These are phyloP conservation scores for Boletus coccyginus DNA, from an alignment of 768 basidiomycete genomes.

Conservation along the genomic window DNA sequence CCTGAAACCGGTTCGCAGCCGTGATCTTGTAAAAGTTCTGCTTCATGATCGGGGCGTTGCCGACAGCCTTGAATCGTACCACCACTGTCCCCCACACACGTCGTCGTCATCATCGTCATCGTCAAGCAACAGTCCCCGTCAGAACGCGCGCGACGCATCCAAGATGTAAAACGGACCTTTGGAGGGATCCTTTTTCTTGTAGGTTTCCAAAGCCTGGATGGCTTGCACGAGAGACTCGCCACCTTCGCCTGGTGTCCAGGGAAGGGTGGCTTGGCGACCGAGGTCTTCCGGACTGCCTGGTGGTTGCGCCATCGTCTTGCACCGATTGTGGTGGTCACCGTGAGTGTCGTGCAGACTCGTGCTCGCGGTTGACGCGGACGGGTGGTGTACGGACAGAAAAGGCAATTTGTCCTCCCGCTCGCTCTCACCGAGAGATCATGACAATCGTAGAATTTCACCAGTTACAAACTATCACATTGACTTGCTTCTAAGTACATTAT, in stretches of 20 bases:
- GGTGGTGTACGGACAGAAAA: conserved; percentile 5
- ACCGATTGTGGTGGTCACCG: conserved; percentile 5
- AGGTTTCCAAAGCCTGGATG: conserved; percentile 73
- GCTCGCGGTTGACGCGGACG: too few species aligned
- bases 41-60: conserved; percentile 98
- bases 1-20: conserved; percentile 89
- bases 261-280: conserved; percentile 29
- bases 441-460: too few species aligned
- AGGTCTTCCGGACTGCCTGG: conserved; percentile 34
- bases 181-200: conserved; percentile 80
- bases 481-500: background rate
- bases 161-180: conserved; percentile 51
- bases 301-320: conserved; percentile 26
- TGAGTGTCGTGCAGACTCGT: background rate
- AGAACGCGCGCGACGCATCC: background rate
- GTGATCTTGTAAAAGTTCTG: conserved; percentile 99
- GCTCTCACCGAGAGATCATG: background rate
- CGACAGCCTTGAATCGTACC: conserved; percentile 96
- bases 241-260: conserved; percentile 33
- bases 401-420: background rate
- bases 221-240: conserved; percentile 43
- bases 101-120: background rate
- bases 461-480: background rate
- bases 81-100: conserved; percentile 57
- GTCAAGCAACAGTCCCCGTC: background rate